A percentile compares a stretch with the other conserved stretches of the same genome.
These are phyloP conservation scores for Friedmanniomyces simplex DNA, from an alignment of 495 filamentous ascomycete genomes.

Conservation along the genomic window DNA sequence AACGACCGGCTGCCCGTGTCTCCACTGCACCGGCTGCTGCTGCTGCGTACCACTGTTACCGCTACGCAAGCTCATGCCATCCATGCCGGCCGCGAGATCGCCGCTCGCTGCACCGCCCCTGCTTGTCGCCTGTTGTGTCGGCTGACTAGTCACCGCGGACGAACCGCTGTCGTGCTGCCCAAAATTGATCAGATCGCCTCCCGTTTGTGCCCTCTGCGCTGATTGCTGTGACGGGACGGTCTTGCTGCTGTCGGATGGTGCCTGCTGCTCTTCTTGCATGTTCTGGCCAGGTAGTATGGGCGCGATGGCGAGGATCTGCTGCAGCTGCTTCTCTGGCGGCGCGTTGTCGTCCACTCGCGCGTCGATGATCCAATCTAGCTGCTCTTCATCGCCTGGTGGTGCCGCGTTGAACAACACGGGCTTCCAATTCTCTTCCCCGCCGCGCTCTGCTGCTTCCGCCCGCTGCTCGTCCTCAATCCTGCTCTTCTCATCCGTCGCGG, in stretches of 20 bases:
- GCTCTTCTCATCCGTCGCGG: slow-evolving; percentile 89
- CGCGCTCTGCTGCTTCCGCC: slow-evolving; percentile 73
- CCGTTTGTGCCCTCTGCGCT: background rate
- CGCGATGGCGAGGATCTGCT: slow-evolving; percentile 79
- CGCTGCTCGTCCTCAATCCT: slow-evolving; percentile 87
- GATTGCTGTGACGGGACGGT: slow-evolving; percentile 8
- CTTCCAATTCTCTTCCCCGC: slow-evolving; percentile 81
- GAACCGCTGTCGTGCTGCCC: slow-evolving; percentile 19
- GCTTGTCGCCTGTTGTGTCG: background rate
- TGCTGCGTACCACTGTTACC: background rate
- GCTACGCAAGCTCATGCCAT: background rate
- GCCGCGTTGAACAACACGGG: slow-evolving; percentile 74
- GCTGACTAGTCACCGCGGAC: background rate
- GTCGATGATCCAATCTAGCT: slow-evolving; percentile 91
- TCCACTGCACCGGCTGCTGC: background rate
- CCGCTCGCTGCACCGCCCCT: background rate
- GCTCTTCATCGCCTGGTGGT: slow-evolving; percentile 70
- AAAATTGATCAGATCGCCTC: slow-evolving; percentile 21
- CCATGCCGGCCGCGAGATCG: background rate
- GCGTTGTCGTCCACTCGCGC: slow-evolving; percentile 55
- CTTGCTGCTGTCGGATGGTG: slow-evolving; percentile 7
- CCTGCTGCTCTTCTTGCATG: background rate
- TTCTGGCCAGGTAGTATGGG: slow-evolving; percentile 72
- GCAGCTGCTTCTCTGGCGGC: slow-evolving; percentile 59
- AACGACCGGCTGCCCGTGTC: background rate